phyloP scores from a whole-genome alignment of 192 early-diverging fungal species.

The Linnemannia exigua region DNA sequence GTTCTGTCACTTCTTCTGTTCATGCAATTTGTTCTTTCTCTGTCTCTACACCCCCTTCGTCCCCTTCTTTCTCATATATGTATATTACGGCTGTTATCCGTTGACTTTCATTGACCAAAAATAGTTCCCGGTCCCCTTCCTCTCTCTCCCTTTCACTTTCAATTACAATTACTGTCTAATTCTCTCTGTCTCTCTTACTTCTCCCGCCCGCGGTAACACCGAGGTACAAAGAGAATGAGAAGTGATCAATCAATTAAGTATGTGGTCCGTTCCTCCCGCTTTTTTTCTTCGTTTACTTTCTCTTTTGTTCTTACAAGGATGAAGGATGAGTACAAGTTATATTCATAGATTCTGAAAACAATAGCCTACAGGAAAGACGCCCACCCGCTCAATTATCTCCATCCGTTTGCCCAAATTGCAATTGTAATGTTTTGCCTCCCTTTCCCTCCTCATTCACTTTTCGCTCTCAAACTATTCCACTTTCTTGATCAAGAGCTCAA shows the following conservation, averaged over 20 bases:
- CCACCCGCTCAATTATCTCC: too few species aligned
- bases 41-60: background rate
- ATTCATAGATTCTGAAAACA: slow-evolving; percentile 12
- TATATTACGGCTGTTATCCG: background rate
- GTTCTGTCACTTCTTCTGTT: too few species aligned
- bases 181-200: background rate
- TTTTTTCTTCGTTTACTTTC: background rate
- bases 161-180: background rate
- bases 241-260: background rate
- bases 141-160: background rate
- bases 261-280: background rate
- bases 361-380: background rate
- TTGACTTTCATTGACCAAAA: background rate
- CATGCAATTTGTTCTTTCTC: background rate
- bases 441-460: background rate
- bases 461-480: slow-evolving; percentile 1
- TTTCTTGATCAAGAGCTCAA: background rate
- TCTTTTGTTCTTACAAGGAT: background rate
- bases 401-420: background rate
- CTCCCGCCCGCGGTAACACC: background rate
- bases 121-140: background rate
- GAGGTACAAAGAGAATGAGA: background rate
- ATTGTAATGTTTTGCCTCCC: background rate
- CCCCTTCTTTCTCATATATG: slow-evolving; percentile 1
- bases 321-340: background rate